Conservation (phyloP, 371 early-diverging fungal species). For the Capillidium heterosporum region DNA sequence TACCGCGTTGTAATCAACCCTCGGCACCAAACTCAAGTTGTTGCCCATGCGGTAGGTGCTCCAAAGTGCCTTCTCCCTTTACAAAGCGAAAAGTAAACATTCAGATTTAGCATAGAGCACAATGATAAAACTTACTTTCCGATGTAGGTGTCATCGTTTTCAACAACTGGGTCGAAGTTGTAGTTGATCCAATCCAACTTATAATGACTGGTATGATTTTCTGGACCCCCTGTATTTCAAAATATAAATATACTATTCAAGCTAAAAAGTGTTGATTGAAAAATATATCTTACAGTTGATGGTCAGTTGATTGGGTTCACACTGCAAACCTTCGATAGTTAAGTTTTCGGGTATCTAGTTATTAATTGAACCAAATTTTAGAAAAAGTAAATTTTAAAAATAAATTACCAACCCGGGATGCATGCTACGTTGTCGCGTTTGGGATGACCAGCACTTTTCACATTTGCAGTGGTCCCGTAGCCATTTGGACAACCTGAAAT, state of each 20-base stretch:
- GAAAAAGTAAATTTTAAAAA: background rate
- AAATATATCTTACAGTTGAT: background rate
- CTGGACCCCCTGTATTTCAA: slow-evolving; percentile 23
- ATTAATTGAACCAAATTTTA: background rate
- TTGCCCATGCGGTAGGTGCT: slow-evolving; percentile 17
- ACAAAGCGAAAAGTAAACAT: background rate
- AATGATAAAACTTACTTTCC: slow-evolving; percentile 2
- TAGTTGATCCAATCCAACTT: slow-evolving; percentile 43
- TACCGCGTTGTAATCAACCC: too few relatives aligned
- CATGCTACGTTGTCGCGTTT: background rate
- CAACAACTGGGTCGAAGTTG: slow-evolving; percentile 22
- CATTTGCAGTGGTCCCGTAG: background rate
- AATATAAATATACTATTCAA: background rate
- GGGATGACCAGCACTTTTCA: background rate
- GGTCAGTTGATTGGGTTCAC: background rate
- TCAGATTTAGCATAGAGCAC: background rate
- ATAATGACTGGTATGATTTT: slow-evolving; percentile 37
- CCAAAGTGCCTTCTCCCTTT: slow-evolving; percentile 21
- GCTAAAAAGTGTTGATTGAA: background rate
- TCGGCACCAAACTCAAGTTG: background rate
- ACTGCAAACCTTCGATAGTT: background rate
- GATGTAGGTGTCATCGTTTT: slow-evolving; percentile 3
- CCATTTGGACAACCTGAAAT: background rate
- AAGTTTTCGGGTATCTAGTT: background rate
- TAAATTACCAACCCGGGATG: background rate